Base-by-base conservation (phyloP, 352 stramenopile species). In the Globisporangium mamillatum region DNA sequence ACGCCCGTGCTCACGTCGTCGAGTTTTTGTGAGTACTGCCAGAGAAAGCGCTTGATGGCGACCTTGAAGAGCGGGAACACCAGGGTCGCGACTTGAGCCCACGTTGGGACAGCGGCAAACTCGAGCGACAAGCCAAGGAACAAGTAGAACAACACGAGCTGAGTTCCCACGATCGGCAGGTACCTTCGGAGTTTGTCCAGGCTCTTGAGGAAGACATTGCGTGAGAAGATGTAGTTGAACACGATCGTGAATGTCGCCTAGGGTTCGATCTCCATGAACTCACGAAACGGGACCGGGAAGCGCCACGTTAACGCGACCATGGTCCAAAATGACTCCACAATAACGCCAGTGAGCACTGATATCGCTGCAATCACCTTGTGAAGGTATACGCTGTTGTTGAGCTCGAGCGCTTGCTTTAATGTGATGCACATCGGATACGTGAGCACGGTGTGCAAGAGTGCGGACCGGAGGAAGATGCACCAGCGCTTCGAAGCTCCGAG, bases 1-100 rank as follows among this genome's bases (percentile, higher is more conserved):
- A 74, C 67, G 14, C 74, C 73, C 0, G 63, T 78, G n/a, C 63
- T 70, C 46, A 78, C 65, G 48, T 78, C 73, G 14, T 60, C 56
- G 2, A 78, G 60, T 4, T 65, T 74, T 16, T 55, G 25, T 0
- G 69, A 48, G 25, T 70, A 76, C 6, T 27, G 58, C 66, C 70
- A 74, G 14, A 71, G 46, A 32, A 69, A 60, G 14, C 70, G 70
- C 55, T 77, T 77, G 29, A 77, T 29, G 2, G 56, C 7, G 0
- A 60, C 50, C 29, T 73, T 70, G 27, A 70, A 9, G n/a, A 71
- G 3, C 7, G 69, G 63, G 52, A 74, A 74, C 8, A 59, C 14
- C 5, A 78, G 9, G 3, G 66, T 72, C 4, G 48, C 27, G 1
- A 64, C 41, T 38, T 74, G 70, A 0, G 32, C 57, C 2, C 16